Evolutionary conservation across 2,329 filamentous ascomycete species (phyloP), one percentile per base, ranked within the genome.

Genomic region (Penicillium frequentans): DNA sequence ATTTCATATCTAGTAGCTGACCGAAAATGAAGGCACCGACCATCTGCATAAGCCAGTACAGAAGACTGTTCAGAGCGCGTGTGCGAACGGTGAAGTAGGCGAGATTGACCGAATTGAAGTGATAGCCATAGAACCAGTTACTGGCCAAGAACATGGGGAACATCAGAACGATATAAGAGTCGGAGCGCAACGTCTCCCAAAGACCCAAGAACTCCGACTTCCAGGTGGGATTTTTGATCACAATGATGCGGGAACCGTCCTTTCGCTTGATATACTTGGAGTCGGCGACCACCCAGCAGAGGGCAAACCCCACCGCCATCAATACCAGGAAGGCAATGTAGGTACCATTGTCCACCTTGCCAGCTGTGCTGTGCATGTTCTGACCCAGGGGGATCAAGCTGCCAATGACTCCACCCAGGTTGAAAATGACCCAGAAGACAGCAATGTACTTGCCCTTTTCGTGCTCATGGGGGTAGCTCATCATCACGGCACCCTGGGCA

Each of bases 391-490:
- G 78, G 29, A 81, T 84, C 79, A 87, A 71, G 68, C 88, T 86
- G 60, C 93, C 93, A 73, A 97, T 91, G 59, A 96, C 92, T 67
- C 87, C 92, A 66, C 93, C 93, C 57, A 93, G 75, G 76, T 96
- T 96, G 82, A 96, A 97, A 69, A 97, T 96, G 73, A 92, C 87
- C 93, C 93, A 96, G 78, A 96, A 96, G 79, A 86, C 87, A 59
- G 90, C 90, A 73, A 96, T 96, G 74, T 92, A 96, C 58, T 88
- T 87, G 45, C 93, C 93, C 81, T 96, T 96, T 62, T 86, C 84
- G 33, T 85, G 75, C 76, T 96, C 93, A 21, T 84, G 81, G 1
- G 92, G 92, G 73, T 96, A 96, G 42, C 90, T 87, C 86, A 96
- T 93, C 78, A 82, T 82, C 48, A 82, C 75, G 2, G 79, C 76